Evolutionary conservation across 257 asterid genomes (phyloP).

Genomic region (Dorcoceras hygrometricum): DNA sequence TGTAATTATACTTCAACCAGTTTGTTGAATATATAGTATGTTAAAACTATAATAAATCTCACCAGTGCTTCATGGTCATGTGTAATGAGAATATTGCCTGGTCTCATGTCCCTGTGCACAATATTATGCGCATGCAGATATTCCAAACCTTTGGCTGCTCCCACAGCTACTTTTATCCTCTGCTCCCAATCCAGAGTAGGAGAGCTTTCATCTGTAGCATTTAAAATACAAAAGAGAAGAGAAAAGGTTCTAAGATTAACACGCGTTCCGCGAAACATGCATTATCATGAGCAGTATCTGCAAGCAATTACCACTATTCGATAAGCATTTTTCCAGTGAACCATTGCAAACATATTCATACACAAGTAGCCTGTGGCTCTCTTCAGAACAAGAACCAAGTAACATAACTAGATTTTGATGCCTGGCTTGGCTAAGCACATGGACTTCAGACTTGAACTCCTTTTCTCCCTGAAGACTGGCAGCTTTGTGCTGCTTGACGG

Average conservation of each 20-base stretch:
- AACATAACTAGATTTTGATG: conserved; percentile 68
- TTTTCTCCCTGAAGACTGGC: conserved; percentile 76
- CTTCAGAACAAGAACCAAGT: conserved; percentile 61
- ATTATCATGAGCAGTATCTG: too few relatives aligned
- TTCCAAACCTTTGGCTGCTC: conserved; percentile 68
- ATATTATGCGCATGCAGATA: conserved; percentile 53
- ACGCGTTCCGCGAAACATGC: too few relatives aligned
- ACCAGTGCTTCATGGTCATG: conserved; percentile 76
- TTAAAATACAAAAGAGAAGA: too few relatives aligned
- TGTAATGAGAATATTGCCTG: conserved; percentile 67
- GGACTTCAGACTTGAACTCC: conserved; percentile 65
- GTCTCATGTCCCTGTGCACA: conserved; percentile 70
- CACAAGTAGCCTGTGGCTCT: conserved; percentile 58
- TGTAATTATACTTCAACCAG: neutral
- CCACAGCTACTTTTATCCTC: conserved; percentile 64
- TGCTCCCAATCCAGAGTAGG: conserved; percentile 53
- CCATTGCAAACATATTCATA: conserved; percentile 74
- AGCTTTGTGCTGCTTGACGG: conserved; percentile 64
- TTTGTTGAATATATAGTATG: neutral
- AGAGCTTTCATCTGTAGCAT: conserved; percentile 32
- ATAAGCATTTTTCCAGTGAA: conserved; percentile 53
- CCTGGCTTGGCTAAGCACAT: conserved; percentile 58
- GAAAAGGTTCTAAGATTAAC: too few relatives aligned
- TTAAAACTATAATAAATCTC: conserved; percentile 11
- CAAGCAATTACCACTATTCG: conserved; percentile 31